Evolutionary conservation across 2,329 filamentous ascomycete genomes (phyloP), one percentile per base, ranked within the genome.

Genomic region (Grosmannia clavigera): DNA sequence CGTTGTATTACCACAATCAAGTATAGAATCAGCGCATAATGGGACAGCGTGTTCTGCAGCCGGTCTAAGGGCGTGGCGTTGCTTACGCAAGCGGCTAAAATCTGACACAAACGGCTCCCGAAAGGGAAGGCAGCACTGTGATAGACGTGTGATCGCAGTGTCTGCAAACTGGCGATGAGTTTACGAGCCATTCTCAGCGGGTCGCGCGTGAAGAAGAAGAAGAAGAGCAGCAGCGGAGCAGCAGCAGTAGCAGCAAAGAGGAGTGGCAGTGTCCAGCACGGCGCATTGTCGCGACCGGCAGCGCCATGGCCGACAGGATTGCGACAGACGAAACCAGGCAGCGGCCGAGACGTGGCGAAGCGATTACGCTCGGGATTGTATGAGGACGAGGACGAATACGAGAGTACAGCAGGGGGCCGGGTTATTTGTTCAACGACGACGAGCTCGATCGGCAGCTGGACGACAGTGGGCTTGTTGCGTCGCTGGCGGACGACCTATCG

Each of bases 391-490:
- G 68, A 73, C 12, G 75, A 79, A 57, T 67, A 73, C 14, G 75
- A 79, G 25, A 19, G 16, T n/a, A 10, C 22, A n/a, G 38, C 19
- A 25, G 27, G 9, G 22, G 9, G 22, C n/a, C 33, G 14, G 29
- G 16, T 3, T 31, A 22, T n/a, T 19, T 35, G 57, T 59, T 60
- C 9, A 33, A 55, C 52, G 57, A 53, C 40, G 27, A 58, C n/a
- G 51, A 58, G 55, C 78, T 51, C 22, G 56, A 58, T 14, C 55
- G 19, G 3, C 54, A 43, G 56, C 56, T 90, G 19, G 78, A 84
- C 53, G 84, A 89, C 65, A 70, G 75, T 16, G 86, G 85, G 12
- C 72, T 83, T 11, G 74, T 82, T 19, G 73, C 75, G 38, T 75
- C 79, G 3, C 73, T 88, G 0, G 77, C 78, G 14, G 73, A 76